Conservation (phyloP, 805 yeast species). For the Ogataea pilisensis region DNA sequence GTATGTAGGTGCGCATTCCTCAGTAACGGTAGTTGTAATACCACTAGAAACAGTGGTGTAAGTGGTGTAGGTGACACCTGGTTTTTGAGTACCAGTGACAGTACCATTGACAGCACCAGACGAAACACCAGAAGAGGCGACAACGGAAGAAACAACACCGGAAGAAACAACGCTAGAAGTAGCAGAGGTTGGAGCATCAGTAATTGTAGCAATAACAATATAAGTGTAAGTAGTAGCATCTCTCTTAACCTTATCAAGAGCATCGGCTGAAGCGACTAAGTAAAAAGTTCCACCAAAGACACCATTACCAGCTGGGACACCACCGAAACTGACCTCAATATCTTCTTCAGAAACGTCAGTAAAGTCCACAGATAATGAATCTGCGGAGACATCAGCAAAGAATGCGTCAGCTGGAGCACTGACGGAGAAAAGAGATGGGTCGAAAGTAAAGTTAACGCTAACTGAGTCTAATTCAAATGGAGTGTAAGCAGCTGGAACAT, state of each 20-base stretch:
- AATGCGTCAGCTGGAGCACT: neutral
- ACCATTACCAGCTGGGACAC: neutral
- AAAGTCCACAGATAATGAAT: neutral
- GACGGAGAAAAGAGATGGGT: neutral
- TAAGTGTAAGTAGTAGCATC: slow-evolving; percentile 2
- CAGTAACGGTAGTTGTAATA: slow-evolving; percentile 3
- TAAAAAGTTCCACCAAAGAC: neutral
- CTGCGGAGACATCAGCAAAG: neutral
- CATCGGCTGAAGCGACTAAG: slow-evolving; percentile 10
- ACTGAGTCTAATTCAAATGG: neutral
- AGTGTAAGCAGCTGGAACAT: neutral
- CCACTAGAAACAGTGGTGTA: slow-evolving; percentile 8
- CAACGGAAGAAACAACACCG: slow-evolving; percentile 6
- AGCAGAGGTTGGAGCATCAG: slow-evolving; percentile 5
- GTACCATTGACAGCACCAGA: slow-evolving; percentile 2
- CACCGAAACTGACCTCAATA: neutral
- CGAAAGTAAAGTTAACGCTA: neutral
- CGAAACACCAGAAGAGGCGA: slow-evolving; percentile 9
- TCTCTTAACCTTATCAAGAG: slow-evolving; percentile 5
- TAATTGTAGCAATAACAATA: slow-evolving; percentile 9
- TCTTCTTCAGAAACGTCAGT: neutral
- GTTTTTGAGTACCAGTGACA: neutral
- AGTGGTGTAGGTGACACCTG: slow-evolving; percentile 1
- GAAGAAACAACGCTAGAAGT: neutral
- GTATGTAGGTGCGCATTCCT: neutral